Base-by-base conservation (phyloP, 2,329 filamentous ascomycete species). In the Ophiocordyceps sinensis region DNA sequence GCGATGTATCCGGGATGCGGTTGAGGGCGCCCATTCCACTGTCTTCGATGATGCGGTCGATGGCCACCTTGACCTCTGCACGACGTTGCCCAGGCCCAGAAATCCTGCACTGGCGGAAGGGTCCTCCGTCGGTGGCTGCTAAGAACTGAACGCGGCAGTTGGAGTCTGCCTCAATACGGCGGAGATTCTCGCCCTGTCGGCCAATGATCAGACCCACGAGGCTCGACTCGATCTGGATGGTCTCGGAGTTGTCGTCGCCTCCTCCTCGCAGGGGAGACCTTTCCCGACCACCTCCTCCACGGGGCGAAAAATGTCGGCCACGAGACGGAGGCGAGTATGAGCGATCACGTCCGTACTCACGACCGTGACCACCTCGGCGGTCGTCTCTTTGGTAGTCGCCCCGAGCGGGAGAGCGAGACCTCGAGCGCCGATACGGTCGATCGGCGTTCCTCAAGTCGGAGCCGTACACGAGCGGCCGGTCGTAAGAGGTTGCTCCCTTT, bases 161-260 rank as follows among this genome's bases (percentile, higher is more conserved):
- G 38, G 82, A 86, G 51, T 93, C 85, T 37, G 75, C 69, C 61
- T 94, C 88, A 48, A 94, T 85, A 44, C 85, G 79, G 49, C 85
- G 73, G 36, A 94, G 67, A 51, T 93, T 94, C 64, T 94, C 88
- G 49, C 87, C 87, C 55, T 88, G 83, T 45, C 87, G 78, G 41
- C 87, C 87, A 55, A 94, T 94, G 53, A 94, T 93, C 29, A 94
- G 69, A 35, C 87, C 87, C 40, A 94, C 87, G 38, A 94, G 71
- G 52, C 79, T 84, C 19, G 85, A 86, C 56, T 94, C 86, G 53
- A 94, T 86, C 52, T 82, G 75, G 49, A 94, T 87, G 21, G 81
- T 83, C 63, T 94, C 87, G 21, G 75, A 74, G 53, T 80, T 82
- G 49, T 86, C 83, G 51, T 82, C 78, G 34, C 63, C 46, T 49